These are phyloP conservation scores for Curvularia hawaiiensis DNA, from an alignment of 2,329 filamentous ascomycete species.

Conservation along the genomic window DNA sequence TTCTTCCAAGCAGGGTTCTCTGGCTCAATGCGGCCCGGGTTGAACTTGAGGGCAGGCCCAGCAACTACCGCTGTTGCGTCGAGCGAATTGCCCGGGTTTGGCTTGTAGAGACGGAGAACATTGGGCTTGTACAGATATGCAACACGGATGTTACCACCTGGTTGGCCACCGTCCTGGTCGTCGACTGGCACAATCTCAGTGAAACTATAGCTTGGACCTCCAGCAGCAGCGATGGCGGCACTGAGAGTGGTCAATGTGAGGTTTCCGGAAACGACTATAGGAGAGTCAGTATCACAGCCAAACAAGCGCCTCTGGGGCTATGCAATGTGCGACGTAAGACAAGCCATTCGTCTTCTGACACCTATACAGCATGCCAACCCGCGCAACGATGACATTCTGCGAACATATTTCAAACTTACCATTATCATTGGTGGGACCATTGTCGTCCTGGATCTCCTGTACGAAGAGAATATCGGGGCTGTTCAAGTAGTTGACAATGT, in stretches of 20 bases:
- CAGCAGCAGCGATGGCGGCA: slow-evolving; percentile 57
- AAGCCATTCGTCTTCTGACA: background rate
- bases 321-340: background rate
- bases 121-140: slow-evolving; percentile 72
- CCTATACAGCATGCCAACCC: background rate
- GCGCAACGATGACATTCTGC: background rate
- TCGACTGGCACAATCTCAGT: slow-evolving; percentile 64
- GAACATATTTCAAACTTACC: slow-evolving; percentile 37
- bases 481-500: slow-evolving; percentile 68
- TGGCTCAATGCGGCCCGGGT: slow-evolving; percentile 72
- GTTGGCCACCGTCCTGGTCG: slow-evolving; percentile 67
- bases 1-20: slow-evolving; percentile 62
- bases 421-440: slow-evolving; percentile 65
- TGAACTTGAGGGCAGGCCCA: slow-evolving; percentile 66
- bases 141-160: slow-evolving; percentile 73
- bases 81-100: slow-evolving; percentile 60
- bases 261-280: slow-evolving; percentile 58
- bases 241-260: slow-evolving; percentile 63
- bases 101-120: slow-evolving; percentile 63
- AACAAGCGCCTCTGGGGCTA: background rate
- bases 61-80: slow-evolving; percentile 64
- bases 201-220: slow-evolving; percentile 62
- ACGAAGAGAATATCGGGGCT: slow-evolving; percentile 70
- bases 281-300: slow-evolving; percentile 9
- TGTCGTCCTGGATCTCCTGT: slow-evolving; percentile 74